A percentile compares a stretch with the other conserved stretches of the same genome.
These are phyloP conservation scores for Cutaneotrichosporon dermatis DNA, from an alignment of 1,284 basidiomycete genomes.

Conservation along the genomic window DNA sequence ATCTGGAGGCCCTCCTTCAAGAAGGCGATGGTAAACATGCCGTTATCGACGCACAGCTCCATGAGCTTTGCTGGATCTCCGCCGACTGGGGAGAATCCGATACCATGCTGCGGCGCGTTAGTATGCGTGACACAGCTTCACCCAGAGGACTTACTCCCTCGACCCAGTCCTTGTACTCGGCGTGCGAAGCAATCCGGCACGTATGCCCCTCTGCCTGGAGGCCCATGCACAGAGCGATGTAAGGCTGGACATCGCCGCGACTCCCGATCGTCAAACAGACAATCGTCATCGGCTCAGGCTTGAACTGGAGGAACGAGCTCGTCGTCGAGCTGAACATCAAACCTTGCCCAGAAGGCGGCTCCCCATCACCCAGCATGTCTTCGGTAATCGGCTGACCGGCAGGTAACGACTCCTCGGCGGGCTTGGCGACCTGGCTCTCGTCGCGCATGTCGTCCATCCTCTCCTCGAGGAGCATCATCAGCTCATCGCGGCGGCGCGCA, in stretches of 20 bases:
- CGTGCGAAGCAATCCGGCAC: slow-evolving; percentile 58
- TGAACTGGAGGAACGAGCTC: slow-evolving; percentile 90
- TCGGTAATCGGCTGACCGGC: not conserved
- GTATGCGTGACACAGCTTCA: not conserved
- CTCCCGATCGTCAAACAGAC: slow-evolving; percentile 86
- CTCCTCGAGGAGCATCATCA: slow-evolving; percentile 66
- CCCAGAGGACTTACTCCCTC: slow-evolving; percentile 57
- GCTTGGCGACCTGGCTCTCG: slow-evolving; percentile 11
- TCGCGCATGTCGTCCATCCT: slow-evolving; percentile 65
- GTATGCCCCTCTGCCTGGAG: slow-evolving; percentile 57
- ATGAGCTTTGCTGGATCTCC: slow-evolving; percentile 71
- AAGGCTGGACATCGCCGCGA: slow-evolving; percentile 53
- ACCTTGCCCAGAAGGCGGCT: slow-evolving; percentile 2
- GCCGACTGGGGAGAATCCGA: slow-evolving; percentile 85
- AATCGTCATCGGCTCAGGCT: slow-evolving; percentile 77
- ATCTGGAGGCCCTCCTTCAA: slow-evolving; percentile 83
- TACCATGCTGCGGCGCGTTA: slow-evolving; percentile 68
- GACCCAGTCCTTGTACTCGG: slow-evolving; percentile 60
- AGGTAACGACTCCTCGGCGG: not conserved
- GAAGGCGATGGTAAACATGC: slow-evolving; percentile 92
- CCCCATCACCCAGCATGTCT: slow-evolving; percentile 3
- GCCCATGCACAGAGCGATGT: slow-evolving; percentile 59
- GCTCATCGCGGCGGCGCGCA: slow-evolving; percentile 69
- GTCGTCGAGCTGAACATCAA: slow-evolving; percentile 86
- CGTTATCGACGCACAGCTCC: slow-evolving; percentile 79